Conservation (phyloP, 805 yeast species). For the Alloascoidea hylecoeti region DNA sequence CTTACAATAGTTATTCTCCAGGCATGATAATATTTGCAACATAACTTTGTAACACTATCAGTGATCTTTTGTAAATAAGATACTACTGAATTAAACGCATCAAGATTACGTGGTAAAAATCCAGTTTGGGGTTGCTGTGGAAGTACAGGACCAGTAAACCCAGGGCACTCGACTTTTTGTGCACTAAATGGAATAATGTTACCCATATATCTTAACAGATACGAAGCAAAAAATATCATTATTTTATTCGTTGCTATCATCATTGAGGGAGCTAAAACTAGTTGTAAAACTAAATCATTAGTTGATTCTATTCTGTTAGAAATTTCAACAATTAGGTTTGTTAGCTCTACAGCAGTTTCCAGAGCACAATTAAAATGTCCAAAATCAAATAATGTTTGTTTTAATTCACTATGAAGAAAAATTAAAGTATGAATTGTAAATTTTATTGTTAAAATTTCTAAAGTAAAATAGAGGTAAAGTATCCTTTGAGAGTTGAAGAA, state of each 20-base stretch:
- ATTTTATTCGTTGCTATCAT: background rate
- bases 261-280: background rate
- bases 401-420: background rate
- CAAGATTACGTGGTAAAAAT: background rate
- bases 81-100: background rate
- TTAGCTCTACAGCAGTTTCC: background rate
- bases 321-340: background rate
- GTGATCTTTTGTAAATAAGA: no score
- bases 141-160: no score
- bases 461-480: background rate
- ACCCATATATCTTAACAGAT: background rate
- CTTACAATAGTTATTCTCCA: background rate
- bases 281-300: background rate
- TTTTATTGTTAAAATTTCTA: no score
- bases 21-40: conserved; percentile 1
- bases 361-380: background rate
- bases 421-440: background rate
- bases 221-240: background rate
- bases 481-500: background rate
- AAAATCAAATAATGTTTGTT: background rate
- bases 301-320: background rate
- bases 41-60: no score
- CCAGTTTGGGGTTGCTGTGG: background rate
- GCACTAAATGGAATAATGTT: background rate
- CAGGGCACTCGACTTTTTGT: no score